Conservation (phyloP, 306 rosid genomes). For the Rosa lucieae region DNA sequence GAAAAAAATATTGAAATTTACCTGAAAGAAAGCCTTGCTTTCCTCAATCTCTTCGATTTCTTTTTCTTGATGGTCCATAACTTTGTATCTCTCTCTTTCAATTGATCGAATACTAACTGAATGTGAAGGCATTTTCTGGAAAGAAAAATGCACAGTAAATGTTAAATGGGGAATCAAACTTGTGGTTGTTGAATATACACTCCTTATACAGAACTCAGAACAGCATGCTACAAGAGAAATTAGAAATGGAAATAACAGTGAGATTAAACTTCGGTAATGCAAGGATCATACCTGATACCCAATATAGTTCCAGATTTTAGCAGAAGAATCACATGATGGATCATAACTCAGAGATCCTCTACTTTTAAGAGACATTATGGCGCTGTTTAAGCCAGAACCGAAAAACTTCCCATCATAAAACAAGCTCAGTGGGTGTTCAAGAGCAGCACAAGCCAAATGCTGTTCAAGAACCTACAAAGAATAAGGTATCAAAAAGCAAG, state of each 20-base stretch:
- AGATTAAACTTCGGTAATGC: slow-evolving; percentile 22
- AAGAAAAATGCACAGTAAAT: not conserved
- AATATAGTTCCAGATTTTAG: slow-evolving; percentile 75
- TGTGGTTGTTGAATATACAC: not conserved
- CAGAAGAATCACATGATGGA: slow-evolving; percentile 46
- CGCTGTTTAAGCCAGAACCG: slow-evolving; percentile 58
- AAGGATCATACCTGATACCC: slow-evolving; percentile 60
- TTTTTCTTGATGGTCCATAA: slow-evolving; percentile 53
- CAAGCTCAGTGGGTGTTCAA: slow-evolving; percentile 66
- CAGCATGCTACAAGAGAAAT: not conserved
- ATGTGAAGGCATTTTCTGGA: slow-evolving; percentile 77
- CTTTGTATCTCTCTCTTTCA: slow-evolving; percentile 65
- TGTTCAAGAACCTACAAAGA: slow-evolving; percentile 74
- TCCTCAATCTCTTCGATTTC: slow-evolving; percentile 93
- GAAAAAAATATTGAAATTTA: slow-evolving; percentile 47
- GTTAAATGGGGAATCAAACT: slow-evolving; percentile 9
- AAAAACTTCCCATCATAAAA: slow-evolving; percentile 69
- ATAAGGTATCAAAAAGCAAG: slow-evolving; percentile 26
- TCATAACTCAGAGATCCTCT: slow-evolving; percentile 56
- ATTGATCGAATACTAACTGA: slow-evolving; percentile 78
- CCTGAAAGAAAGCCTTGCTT: slow-evolving; percentile 97
- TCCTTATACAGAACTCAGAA: slow-evolving; percentile 16
- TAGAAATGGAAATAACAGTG: slow-evolving; percentile 25
- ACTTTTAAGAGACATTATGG: slow-evolving; percentile 54
- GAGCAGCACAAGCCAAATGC: slow-evolving; percentile 89